Evolutionary conservation across 2,329 filamentous ascomycete genomes (phyloP).

Genomic region (Geosmithia putterillii): DNA sequence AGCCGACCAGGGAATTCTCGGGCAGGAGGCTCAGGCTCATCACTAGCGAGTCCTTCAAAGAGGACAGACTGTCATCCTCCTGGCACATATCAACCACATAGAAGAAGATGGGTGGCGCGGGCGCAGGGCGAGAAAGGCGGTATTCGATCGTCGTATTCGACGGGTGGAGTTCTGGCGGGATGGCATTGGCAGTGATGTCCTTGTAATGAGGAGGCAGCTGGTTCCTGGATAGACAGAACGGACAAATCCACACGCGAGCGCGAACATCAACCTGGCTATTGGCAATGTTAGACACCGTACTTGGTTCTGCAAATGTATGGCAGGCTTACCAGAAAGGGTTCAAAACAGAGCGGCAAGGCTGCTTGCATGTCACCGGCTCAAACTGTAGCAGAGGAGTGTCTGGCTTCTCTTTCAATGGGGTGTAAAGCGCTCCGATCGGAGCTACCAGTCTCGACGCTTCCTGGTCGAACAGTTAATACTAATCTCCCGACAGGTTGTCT

Average conservation of each 20-base stretch:
- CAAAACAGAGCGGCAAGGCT: conserved; percentile 86
- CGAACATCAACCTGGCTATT: conserved; percentile 70
- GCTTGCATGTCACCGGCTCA: conserved; percentile 93
- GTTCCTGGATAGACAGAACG: conserved; percentile 77
- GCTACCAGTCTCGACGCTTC: conserved; percentile 92
- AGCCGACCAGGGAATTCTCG: conserved; percentile 67
- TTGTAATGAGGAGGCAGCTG: conserved; percentile 78
- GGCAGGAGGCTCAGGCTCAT: conserved; percentile 76
- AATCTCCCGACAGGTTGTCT: not conserved
- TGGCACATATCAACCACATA: conserved; percentile 85
- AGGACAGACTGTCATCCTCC: conserved; percentile 73
- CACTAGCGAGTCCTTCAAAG: conserved; percentile 75
- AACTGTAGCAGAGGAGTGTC: conserved; percentile 85
- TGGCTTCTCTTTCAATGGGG: conserved; percentile 86
- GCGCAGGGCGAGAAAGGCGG: conserved; percentile 66
- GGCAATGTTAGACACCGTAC: not conserved
- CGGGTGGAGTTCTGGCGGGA: conserved; percentile 72
- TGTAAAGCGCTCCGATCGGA: conserved; percentile 92
- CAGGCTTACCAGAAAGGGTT: conserved; percentile 82
- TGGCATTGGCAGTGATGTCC: conserved; percentile 73
- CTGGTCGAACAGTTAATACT: conserved; percentile 26
- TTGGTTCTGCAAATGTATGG: not conserved
- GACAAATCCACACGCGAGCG: conserved; percentile 78
- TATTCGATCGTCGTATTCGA: conserved; percentile 87
- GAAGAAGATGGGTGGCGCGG: conserved; percentile 74